phyloP scores from a whole-genome alignment of 139 green algal genomes.

The Chlamydomonas sp. region DNA sequence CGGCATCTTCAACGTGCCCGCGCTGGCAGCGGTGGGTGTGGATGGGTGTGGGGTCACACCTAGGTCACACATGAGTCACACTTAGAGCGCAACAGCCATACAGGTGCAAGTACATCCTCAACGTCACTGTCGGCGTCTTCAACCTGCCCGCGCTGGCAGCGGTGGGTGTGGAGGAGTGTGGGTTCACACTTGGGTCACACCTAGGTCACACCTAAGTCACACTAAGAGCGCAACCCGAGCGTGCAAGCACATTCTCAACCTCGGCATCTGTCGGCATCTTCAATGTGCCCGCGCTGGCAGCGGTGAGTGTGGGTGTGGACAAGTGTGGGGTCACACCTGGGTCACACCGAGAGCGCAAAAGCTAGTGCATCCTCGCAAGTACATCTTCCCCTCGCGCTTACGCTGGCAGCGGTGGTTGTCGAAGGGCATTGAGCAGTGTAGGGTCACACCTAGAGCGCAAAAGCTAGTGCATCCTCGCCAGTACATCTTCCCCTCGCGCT shows the following conservation, averaged over 20 bases:
- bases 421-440: too few species aligned
- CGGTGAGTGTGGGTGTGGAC: too few species aligned
- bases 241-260: conserved; percentile 90
- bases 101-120: conserved; percentile 89
- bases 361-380: conserved; percentile 74
- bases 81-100: conserved; percentile 21
- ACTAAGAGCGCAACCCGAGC: conserved; percentile 29
- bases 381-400: conserved; percentile 49
- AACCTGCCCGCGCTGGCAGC: conserved; percentile 14
- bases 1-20: conserved; percentile 44
- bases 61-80: too few species aligned
- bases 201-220: not conserved
- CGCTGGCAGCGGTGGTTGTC: too few species aligned
- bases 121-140: conserved; percentile 79
- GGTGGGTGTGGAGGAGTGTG: too few species aligned
- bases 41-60: too few species aligned
- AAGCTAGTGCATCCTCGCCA: conserved; percentile 61
- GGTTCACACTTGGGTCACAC: too few species aligned
- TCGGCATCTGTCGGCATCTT: conserved; percentile 78
- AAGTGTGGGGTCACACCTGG: too few species aligned
- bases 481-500: conserved; percentile 62
- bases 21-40: too few species aligned
- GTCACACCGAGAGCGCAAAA: conserved; percentile 17
- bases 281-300: conserved; percentile 15
- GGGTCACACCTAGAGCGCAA: too few species aligned